These are phyloP conservation scores for Debaryomyces hansenii DNA, from an alignment of 805 yeast species.

Conservation along the genomic window DNA sequence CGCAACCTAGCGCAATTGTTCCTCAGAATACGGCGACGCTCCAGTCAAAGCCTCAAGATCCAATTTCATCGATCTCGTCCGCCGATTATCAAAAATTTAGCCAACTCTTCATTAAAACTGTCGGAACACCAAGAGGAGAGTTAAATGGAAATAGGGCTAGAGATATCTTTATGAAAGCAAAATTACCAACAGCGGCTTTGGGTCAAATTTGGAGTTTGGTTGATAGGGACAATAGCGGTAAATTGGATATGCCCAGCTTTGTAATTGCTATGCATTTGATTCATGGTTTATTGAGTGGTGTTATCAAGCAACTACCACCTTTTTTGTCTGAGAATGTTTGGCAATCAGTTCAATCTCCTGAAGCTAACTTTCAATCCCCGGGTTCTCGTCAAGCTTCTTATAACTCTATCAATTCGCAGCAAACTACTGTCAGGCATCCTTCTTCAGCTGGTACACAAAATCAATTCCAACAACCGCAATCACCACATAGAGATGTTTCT, in stretches of 20 bases:
- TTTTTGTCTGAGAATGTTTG: slow-evolving; percentile 41
- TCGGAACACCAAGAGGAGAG: slow-evolving; percentile 51
- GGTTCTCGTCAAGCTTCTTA: slow-evolving; percentile 28
- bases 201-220: slow-evolving; percentile 90
- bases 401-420: slow-evolving; percentile 34
- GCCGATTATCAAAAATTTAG: slow-evolving; percentile 63
- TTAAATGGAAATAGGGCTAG: slow-evolving; percentile 80
- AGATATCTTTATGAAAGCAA: slow-evolving; percentile 85
- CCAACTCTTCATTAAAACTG: slow-evolving; percentile 70
- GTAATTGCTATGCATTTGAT: slow-evolving; percentile 94
- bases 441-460: slow-evolving; percentile 8
- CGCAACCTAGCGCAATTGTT: slow-evolving; percentile 38
- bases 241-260: slow-evolving; percentile 71
- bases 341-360: slow-evolving; percentile 28
- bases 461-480: slow-evolving; percentile 3
- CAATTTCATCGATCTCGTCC: slow-evolving; percentile 53
- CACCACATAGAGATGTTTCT: slow-evolving; percentile 8
- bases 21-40: slow-evolving; percentile 31
- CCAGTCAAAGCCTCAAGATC: slow-evolving; percentile 31
- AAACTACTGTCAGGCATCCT: slow-evolving; percentile 32
- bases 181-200: slow-evolving; percentile 70
- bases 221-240: slow-evolving; percentile 74
- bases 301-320: slow-evolving; percentile 56
- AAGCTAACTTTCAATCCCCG: slow-evolving; percentile 1
- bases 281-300: slow-evolving; percentile 72